A percentile compares a stretch with the other conserved stretches of the same genome.
phyloP scores from a whole-genome alignment of 169 alveolate species.

The Toxoplasma gondii region DNA sequence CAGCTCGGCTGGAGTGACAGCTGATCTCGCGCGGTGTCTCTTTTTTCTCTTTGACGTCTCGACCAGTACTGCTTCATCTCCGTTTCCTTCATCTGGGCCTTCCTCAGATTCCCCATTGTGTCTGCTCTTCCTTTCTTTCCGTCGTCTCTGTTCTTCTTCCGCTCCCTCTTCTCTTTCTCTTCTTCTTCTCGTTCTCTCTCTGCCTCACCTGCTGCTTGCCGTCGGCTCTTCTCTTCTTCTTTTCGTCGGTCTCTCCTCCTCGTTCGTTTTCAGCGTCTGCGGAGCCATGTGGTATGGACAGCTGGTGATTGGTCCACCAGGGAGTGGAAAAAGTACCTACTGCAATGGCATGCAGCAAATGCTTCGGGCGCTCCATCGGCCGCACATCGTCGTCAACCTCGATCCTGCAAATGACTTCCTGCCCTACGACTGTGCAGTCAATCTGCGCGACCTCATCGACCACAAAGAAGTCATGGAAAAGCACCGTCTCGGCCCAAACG shows the following conservation, averaged over 20 bases:
- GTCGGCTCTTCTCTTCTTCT: background rate
- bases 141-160: background rate
- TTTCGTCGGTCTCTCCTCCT: background rate
- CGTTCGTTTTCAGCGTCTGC: background rate
- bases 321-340: constrained; percentile 94
- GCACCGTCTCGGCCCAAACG: constrained; percentile 94
- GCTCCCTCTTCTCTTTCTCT: background rate
- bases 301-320: constrained; percentile 95
- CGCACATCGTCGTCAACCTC: constrained; percentile 83
- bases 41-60: background rate
- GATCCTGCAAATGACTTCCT: constrained; percentile 93
- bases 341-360: constrained; percentile 90
- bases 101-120: background rate
- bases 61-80: background rate
- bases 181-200: background rate
- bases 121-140: background rate
- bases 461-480: constrained; percentile 87
- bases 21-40: no score
- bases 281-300: no score
- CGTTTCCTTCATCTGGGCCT: background rate
- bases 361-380: constrained; percentile 81
- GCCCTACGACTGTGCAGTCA: constrained; percentile 86
- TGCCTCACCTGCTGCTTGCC: background rate
- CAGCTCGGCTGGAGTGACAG: no score
- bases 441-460: constrained; percentile 89